Percentiles rank a stretch among this genome's conserved stretches.
These are phyloP conservation scores for Metschnikowia matae DNA, from an alignment of 805 yeast species.

Conservation along the genomic window DNA sequence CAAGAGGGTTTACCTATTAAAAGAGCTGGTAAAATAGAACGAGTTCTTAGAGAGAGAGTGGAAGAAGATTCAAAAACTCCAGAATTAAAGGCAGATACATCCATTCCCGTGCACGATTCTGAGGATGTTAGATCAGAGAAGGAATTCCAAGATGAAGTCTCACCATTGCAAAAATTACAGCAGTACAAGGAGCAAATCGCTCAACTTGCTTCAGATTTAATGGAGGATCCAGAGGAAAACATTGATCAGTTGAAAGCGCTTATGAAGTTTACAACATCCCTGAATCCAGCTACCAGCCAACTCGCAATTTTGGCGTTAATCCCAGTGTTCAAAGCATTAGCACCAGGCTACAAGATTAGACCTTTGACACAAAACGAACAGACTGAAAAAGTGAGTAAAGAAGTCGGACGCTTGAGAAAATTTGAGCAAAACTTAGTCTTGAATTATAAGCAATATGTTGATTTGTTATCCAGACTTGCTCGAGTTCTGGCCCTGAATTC, in stretches of 20 bases:
- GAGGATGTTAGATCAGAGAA: neutral
- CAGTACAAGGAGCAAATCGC: constrained; percentile 82
- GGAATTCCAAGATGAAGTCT: constrained; percentile 18
- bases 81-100: neutral
- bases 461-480: constrained; percentile 44
- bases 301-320: constrained; percentile 74
- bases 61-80: neutral
- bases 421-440: constrained; percentile 76
- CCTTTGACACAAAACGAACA: constrained; percentile 78
- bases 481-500: constrained; percentile 37
- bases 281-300: constrained; percentile 61
- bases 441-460: constrained; percentile 66
- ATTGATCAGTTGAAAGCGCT: constrained; percentile 60
- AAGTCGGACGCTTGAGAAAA: constrained; percentile 68
- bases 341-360: constrained; percentile 85
- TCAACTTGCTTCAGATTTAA: constrained; percentile 65
- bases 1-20: constrained; percentile 80
- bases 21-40: constrained; percentile 63
- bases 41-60: constrained; percentile 46
- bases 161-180: constrained; percentile 51
- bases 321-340: constrained; percentile 77
- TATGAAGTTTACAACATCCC: constrained; percentile 65
- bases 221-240: constrained; percentile 89
- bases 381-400: constrained; percentile 77
- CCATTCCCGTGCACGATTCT: neutral